Evolutionary conservation across 2,329 filamentous ascomycete species (phyloP), one percentile per base, ranked within the genome.

Genomic region (Talaromyces piceae): DNA sequence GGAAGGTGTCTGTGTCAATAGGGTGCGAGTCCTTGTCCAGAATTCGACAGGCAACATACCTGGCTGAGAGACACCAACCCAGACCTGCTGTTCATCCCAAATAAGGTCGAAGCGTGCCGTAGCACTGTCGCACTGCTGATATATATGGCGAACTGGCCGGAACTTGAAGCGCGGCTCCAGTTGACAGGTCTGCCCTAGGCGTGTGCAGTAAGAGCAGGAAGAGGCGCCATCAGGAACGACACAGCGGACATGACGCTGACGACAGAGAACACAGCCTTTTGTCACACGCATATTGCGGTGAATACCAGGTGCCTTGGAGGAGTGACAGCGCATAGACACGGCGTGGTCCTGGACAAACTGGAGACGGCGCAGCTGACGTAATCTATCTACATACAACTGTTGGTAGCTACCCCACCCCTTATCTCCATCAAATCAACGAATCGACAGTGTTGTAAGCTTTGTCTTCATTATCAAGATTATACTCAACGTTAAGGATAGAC

Each of bases 231-330:
- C 30, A 5, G 56, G 56, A 41, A 66, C 60, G 5, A 60, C 62
- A 43, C 65, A 67, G 47, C 63, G 62, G 28, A 67, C 65, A 60
- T 67, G 65, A 54, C 65, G 65, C 63, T 63, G 51, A 27, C 65
- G 65, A 60, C 65, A 67, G 54, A 61, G 57, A 55, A 55, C 60
- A 61, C 65, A 67, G 51, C 65, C 65, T 11, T 48, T 48, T 13
- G 46, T 54, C 60, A 48, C 46, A 28, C 46, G 46, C 46, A 48
- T 48, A 31, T 48, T 46, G 45, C 45, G 26, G 16, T 48, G 46
- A 31, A 22, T 41, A 25, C 26, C 27, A 13, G 23, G 11, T 41
- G 7, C 12, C n/a, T 16, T 48, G 45, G 11, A 47, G 45, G 30
- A 47, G 30, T 37, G 45, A 47, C 25, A 13, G 43, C 20, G 12